Conservation (phyloP, 345 rosid genomes). For the Linum tenue region DNA sequence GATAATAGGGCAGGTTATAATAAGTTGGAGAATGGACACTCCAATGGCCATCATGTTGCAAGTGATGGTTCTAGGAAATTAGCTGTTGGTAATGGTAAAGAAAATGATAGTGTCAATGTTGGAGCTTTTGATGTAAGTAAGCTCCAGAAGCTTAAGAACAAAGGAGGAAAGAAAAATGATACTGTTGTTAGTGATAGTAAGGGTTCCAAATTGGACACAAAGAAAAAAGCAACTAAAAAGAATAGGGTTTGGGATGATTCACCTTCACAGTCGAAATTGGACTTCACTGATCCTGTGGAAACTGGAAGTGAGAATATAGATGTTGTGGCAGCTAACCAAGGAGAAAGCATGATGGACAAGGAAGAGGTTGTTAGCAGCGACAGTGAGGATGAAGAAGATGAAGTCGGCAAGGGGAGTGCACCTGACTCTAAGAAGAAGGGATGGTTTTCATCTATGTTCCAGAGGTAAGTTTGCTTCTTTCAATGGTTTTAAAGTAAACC, state of each 20-base stretch:
- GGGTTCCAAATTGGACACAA: conserved; percentile 65
- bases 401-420: conserved; percentile 46
- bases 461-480: conserved; percentile 43
- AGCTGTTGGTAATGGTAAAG: conserved; percentile 64
- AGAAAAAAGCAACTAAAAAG: conserved; percentile 69
- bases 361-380: conserved; percentile 87
- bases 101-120: conserved; percentile 53
- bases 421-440: conserved; percentile 76
- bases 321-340: conserved; percentile 68
- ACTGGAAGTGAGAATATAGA: conserved; percentile 45
- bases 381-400: conserved; percentile 58
- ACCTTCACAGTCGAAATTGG: conserved; percentile 63
- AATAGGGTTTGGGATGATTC: conserved; percentile 94
- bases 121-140: conserved; percentile 83
- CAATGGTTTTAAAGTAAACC: background rate
- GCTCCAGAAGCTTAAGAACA: conserved; percentile 77
- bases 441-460: conserved; percentile 96
- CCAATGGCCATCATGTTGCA: conserved; percentile 36
- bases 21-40: conserved; percentile 55
- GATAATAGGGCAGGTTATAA: conserved; percentile 25
- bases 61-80: conserved; percentile 36
- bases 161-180: conserved; percentile 86
- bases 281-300: conserved; percentile 65
- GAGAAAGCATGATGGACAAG: conserved; percentile 97
- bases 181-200: conserved; percentile 41